Evolutionary conservation across 2,329 filamentous ascomycete species (phyloP).

Genomic region (Colletotrichum sp.): DNA sequence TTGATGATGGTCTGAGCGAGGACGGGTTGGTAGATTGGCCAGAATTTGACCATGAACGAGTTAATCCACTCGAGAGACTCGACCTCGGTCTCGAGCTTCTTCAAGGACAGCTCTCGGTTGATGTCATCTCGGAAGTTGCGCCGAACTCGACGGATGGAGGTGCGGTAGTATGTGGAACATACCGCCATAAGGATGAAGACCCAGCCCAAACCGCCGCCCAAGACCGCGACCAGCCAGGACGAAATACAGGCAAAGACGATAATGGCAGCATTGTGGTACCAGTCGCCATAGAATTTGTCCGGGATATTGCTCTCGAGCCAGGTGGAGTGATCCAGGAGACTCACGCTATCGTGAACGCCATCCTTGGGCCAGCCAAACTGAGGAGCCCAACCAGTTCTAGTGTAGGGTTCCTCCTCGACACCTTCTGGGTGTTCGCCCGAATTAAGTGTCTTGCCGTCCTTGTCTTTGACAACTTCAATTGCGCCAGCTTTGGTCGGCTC

Average conservation of each 20-base stretch:
- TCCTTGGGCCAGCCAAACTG: constrained; percentile 76
- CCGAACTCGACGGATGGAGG: constrained; percentile 89
- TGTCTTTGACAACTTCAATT: constrained; percentile 57
- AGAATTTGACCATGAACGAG: constrained; percentile 97
- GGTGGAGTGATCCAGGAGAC: constrained; percentile 85
- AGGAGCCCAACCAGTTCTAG: constrained; percentile 84
- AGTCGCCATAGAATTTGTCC: constrained; percentile 94
- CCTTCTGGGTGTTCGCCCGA: constrained; percentile 60
- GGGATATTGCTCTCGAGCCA: constrained; percentile 84
- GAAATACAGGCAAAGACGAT: constrained; percentile 91
- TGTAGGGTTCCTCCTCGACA: constrained; percentile 52
- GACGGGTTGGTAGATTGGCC: constrained; percentile 97
- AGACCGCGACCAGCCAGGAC: constrained; percentile 87
- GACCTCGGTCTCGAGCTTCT: constrained; percentile 84
- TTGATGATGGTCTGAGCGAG: constrained; percentile 90
- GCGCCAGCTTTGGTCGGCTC: constrained; percentile 74
- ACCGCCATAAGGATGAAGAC: constrained; percentile 90
- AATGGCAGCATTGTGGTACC: constrained; percentile 97
- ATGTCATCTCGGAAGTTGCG: constrained; percentile 97
- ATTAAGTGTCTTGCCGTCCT: constrained; percentile 50
- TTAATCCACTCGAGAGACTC: constrained; percentile 99
- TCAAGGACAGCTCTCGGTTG: constrained; percentile 85
- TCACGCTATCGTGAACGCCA: constrained; percentile 63
- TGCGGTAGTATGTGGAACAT: constrained; percentile 96
- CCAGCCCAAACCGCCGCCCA: constrained; percentile 93